Conservation (phyloP, 2,329 filamentous ascomycete species). For the Xylariaceae sp. region DNA sequence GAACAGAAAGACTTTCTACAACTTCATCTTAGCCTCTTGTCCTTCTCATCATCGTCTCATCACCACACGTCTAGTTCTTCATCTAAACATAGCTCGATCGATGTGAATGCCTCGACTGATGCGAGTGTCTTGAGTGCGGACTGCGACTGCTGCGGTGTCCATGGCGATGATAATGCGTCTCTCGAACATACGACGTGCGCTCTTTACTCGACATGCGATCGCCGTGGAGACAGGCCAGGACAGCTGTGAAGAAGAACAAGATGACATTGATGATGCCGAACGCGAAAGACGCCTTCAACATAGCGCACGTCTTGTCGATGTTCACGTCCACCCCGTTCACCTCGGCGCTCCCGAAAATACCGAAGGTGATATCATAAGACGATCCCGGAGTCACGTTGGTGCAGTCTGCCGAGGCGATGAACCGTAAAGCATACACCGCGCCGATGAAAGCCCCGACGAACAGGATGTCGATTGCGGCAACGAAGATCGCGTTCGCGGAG, state of each 20-base stretch:
- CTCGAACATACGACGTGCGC: slow-evolving; percentile 37
- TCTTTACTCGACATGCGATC: slow-evolving; percentile 37
- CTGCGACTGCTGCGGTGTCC: slow-evolving; percentile 40
- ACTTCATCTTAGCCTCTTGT: no score
- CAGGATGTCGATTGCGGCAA: slow-evolving; percentile 55
- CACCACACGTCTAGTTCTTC: no score
- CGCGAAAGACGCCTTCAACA: slow-evolving; percentile 88
- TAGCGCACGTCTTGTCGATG: slow-evolving; percentile 74
- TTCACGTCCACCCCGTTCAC: slow-evolving; percentile 49
- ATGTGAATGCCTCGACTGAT: slow-evolving; percentile 45
- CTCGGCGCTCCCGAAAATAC: slow-evolving; percentile 53
- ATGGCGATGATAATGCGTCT: slow-evolving; percentile 47
- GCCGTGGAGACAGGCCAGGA: slow-evolving; percentile 63
- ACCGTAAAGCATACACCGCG: slow-evolving; percentile 56
- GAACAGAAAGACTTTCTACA: no score
- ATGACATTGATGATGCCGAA: slow-evolving; percentile 84
- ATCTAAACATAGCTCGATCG: slow-evolving; percentile 47
- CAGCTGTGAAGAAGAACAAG: slow-evolving; percentile 73
- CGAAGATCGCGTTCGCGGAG: slow-evolving; percentile 56
- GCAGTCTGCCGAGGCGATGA: slow-evolving; percentile 64
- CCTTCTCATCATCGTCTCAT: no score
- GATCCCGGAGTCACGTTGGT: slow-evolving; percentile 48
- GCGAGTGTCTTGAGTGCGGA: slow-evolving; percentile 35
- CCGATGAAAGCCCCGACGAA: slow-evolving; percentile 64
- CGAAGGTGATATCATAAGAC: slow-evolving; percentile 55